Evolutionary conservation across 768 basidiomycete genomes (phyloP), one percentile per base, ranked within the genome.

Genomic region (Tricholoma flavovirens): DNA sequence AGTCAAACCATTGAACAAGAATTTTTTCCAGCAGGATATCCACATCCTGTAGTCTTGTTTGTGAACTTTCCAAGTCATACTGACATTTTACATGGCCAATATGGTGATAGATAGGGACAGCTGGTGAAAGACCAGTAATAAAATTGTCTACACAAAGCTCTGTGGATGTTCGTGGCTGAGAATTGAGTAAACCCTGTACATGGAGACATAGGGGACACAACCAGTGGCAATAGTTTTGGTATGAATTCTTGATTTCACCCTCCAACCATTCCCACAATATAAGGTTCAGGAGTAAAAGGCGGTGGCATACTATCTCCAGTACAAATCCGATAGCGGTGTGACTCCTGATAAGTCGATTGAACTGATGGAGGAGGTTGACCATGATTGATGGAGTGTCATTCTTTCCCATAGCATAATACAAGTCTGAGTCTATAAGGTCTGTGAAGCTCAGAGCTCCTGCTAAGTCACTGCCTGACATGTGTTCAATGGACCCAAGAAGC

Each of bases 261-360:
- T 48, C 46, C 46, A 48, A 30, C 46, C 46, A 48, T 30, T 48
- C 46, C 46, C 46, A 48, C 46, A 48, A n/a, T n/a, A 48, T 48
- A 30, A 48, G 15, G 26, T 29, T 48, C 26, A 48, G n/a, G 26
- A 48, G 46, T 29, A 48, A 30, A 48, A 48, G 46, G 14, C 15
- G 26, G 26, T 48, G 46, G 8, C n/a, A 14, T 29, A 48, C 29
- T 26, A 29, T 10, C 5, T 48, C 15, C 46, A 29, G 26, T 10
- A 48, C 7, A 14, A 48, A 48, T 30, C 26, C 26, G 3, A 48
- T 48, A 29, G 46, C 24, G 24, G 46, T 17, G 26, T 48, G 24
- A 30, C 46, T 9, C 15, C 1, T 5, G n/a, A 26, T 15, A 15
- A 48, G 46, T 29, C 10, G 26, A 30, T 30, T 29, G 26, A 48